Conservation (phyloP, 352 stramenopile genomes). For the Pythium brachiatum region DNA sequence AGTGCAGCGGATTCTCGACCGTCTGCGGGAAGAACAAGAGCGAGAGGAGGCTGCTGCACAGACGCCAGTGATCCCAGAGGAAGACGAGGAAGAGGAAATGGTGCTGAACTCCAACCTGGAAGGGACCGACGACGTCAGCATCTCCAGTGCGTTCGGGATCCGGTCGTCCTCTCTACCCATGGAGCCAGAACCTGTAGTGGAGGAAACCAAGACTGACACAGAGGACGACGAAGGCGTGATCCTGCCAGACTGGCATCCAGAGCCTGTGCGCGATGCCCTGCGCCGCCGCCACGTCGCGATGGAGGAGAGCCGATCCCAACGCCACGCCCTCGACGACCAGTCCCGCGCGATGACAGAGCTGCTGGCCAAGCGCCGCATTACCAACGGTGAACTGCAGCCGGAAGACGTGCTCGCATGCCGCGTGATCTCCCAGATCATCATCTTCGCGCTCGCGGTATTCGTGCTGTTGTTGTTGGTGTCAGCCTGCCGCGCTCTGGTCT, state of each 20-base stretch:
- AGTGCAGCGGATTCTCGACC: constrained; percentile 64
- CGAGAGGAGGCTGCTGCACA: constrained; percentile 1
- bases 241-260: constrained; percentile 60
- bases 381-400: constrained; percentile 37
- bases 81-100: constrained; percentile 31
- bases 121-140: constrained; percentile 33
- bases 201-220: constrained; percentile 31
- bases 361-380: constrained; percentile 40
- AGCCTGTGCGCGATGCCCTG: constrained; percentile 46
- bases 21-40: constrained; percentile 48
- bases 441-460: constrained; percentile 37
- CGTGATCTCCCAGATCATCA: constrained; percentile 46
- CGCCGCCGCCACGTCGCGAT: constrained; percentile 48
- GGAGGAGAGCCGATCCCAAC: constrained; percentile 26
- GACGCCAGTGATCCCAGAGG: constrained; percentile 9
- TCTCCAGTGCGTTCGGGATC: constrained; percentile 52
- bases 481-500: constrained; percentile 27
- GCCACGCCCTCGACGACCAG: constrained; percentile 41
- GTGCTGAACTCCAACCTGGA: constrained; percentile 21
- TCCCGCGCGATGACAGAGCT: constrained; percentile 49
- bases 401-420: constrained; percentile 42
- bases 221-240: constrained; percentile 29
- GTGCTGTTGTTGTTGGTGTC: constrained; percentile 35
- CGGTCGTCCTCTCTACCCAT: constrained; percentile 23
- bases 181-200: constrained; percentile 18